These are phyloP conservation scores for Usnea hakonensis DNA, from an alignment of 495 filamentous ascomycete species.

Conservation along the genomic window DNA sequence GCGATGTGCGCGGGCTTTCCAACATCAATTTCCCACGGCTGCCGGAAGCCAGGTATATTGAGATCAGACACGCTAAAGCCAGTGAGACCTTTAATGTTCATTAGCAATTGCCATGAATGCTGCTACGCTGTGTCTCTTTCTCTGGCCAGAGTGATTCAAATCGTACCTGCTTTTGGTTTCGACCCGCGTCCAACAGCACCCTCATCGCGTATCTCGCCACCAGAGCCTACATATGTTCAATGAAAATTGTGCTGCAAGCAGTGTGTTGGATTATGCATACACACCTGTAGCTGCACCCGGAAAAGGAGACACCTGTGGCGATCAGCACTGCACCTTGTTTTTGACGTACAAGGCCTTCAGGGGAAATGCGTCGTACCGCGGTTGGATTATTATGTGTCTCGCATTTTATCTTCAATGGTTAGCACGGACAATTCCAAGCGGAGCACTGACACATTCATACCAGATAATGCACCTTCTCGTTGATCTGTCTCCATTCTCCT, in stretches of 20 bases:
- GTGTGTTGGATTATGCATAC: not conserved
- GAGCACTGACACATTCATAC: too few relatives aligned
- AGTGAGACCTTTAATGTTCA: too few relatives aligned
- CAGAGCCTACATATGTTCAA: conserved; percentile 51
- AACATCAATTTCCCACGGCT: conserved; percentile 86
- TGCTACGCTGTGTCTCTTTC: too few relatives aligned
- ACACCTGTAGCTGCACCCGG: conserved; percentile 76
- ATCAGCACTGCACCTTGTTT: too few relatives aligned
- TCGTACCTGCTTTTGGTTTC: conserved; percentile 86
- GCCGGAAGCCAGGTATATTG: conserved; percentile 67
- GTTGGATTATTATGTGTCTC: conserved; percentile 82
- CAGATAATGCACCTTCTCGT: conserved; percentile 81
- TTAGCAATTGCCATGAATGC: too few relatives aligned
- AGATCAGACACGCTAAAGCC: conserved; percentile 95
- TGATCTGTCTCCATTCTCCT: conserved; percentile 79
- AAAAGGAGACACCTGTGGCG: too few relatives aligned
- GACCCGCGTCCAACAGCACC: conserved; percentile 90
- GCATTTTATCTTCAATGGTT: too few relatives aligned
- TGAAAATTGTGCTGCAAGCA: too few relatives aligned
- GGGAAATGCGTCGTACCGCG: too few relatives aligned
- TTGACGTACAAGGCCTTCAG: too few relatives aligned
- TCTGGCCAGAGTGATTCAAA: too few relatives aligned
- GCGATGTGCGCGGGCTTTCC: conserved; percentile 89
- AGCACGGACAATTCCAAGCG: too few relatives aligned
- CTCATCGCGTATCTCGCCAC: conserved; percentile 92